phyloP scores from a whole-genome alignment of 2,329 filamentous ascomycete genomes.

The Microdochium paspali region DNA sequence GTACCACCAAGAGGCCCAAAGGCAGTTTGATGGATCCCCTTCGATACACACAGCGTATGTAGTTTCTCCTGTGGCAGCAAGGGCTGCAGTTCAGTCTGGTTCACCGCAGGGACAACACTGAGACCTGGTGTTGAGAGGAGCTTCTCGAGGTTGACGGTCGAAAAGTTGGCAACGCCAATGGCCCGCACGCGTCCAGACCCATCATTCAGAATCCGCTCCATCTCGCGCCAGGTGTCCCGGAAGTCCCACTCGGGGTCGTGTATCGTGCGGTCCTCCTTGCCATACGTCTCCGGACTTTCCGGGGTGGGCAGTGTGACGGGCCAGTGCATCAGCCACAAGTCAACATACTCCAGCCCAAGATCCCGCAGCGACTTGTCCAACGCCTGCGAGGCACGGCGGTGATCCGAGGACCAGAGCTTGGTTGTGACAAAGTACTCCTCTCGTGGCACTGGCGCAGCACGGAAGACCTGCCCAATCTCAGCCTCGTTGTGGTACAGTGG shows the following conservation, averaged over 20 bases:
- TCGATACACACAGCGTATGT: slow-evolving; percentile 11
- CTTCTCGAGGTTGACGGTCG: slow-evolving; percentile 34
- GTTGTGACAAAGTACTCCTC: slow-evolving; percentile 18
- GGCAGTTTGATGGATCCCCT: slow-evolving; percentile 1
- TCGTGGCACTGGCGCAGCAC: slow-evolving; percentile 12
- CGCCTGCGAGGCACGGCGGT: slow-evolving; percentile 13
- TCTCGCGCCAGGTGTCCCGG: slow-evolving; percentile 19
- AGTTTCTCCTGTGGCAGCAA: slow-evolving; percentile 13
- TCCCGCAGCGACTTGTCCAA: slow-evolving; percentile 18
- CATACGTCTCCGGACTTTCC: slow-evolving; percentile 4
- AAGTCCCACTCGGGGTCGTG: slow-evolving; percentile 10
- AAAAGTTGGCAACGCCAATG: slow-evolving; percentile 49
- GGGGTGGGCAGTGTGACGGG: slow-evolving; percentile 15
- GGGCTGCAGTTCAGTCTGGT: slow-evolving; percentile 17
- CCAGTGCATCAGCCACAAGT: slow-evolving; percentile 21
- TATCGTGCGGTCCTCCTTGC: slow-evolving; percentile 10
- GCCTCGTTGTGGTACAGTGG: slow-evolving; percentile 10
- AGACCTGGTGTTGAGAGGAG: slow-evolving; percentile 19
- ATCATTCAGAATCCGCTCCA: slow-evolving; percentile 15
- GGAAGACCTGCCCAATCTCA: slow-evolving; percentile 13
- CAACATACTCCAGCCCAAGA: slow-evolving; percentile 20
- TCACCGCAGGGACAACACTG: slow-evolving; percentile 9
- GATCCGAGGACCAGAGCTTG: slow-evolving; percentile 25
- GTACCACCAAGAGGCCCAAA: not conserved
- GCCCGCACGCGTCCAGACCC: slow-evolving; percentile 14